A percentile compares a stretch with the other conserved stretches of the same genome.
These are phyloP conservation scores for Tephrocybe rancida DNA, from an alignment of 768 basidiomycete species.

Conservation along the genomic window DNA sequence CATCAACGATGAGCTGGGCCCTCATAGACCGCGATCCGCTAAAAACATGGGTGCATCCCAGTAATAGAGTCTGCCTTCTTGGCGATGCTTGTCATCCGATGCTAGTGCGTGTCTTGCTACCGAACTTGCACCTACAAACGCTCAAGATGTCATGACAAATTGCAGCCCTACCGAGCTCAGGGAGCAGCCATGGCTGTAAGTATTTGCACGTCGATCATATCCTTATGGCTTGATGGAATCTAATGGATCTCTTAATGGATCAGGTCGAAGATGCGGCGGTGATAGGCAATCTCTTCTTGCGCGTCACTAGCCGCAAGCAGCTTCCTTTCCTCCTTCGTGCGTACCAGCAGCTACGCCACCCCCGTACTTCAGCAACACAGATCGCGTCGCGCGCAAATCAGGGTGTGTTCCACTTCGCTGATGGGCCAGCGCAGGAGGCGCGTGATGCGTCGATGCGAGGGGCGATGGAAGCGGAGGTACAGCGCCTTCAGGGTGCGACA, in stretches of 20 bases:
- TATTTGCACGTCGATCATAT: background rate
- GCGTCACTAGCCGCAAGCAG: constrained; percentile 42
- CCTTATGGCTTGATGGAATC: no score
- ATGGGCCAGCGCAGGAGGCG: constrained; percentile 55
- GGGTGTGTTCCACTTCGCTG: constrained; percentile 55
- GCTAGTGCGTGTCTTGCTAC: constrained; percentile 42
- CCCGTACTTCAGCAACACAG: constrained; percentile 53
- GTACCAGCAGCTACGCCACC: constrained; percentile 54
- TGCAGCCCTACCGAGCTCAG: constrained; percentile 55
- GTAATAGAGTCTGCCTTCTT: constrained; percentile 44
- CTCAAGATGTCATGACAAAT: background rate
- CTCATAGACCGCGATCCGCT: constrained; percentile 52
- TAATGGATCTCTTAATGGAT: background rate
- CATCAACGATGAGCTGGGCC: constrained; percentile 46
- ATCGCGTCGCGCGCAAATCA: constrained; percentile 51
- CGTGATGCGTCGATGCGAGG: constrained; percentile 54
- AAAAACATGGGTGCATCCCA: constrained; percentile 48
- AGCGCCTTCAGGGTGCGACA: constrained; percentile 8
- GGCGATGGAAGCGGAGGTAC: constrained; percentile 46
- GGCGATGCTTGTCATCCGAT: constrained; percentile 64
- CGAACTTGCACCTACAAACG: background rate
- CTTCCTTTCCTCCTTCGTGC: constrained; percentile 44
- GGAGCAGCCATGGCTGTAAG: constrained; percentile 56
- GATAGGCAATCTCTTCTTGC: constrained; percentile 53
- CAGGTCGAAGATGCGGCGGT: constrained; percentile 56